These are phyloP conservation scores for Wickerhamomyces chaumierensis DNA, from an alignment of 805 yeast genomes.

Conservation along the genomic window DNA sequence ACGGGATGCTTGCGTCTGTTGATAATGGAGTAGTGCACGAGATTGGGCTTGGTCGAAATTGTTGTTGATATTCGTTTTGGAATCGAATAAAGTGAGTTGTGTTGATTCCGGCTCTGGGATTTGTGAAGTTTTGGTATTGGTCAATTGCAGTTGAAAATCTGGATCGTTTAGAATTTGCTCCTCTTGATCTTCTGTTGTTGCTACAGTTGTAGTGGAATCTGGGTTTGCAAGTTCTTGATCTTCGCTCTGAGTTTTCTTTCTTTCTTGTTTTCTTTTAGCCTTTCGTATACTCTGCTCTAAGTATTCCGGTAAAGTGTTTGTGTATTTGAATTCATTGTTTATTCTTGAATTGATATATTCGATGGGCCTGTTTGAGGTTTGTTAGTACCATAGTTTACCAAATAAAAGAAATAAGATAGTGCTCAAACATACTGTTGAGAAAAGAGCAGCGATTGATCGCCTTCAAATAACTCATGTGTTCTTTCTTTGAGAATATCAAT, in stretches of 20 bases:
- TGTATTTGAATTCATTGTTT: conserved; percentile 18
- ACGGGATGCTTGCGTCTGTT: too few relatives aligned
- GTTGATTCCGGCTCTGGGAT: too few relatives aligned
- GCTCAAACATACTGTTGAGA: not conserved
- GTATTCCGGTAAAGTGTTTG: conserved; percentile 19
- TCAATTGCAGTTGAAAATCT: conserved; percentile 1
- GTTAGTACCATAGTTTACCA: too few relatives aligned
- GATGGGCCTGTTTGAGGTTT: conserved; percentile 11
- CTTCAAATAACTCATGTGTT: too few relatives aligned
- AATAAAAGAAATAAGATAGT: too few relatives aligned
- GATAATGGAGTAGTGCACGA: too few relatives aligned
- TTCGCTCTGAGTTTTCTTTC: conserved; percentile 2
- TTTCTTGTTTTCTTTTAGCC: conserved; percentile 2
- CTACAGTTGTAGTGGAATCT: conserved; percentile 1
- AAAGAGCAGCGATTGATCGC: too few relatives aligned
- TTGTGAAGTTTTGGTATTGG: too few relatives aligned
- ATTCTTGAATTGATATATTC: conserved; percentile 19
- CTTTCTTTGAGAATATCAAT: too few relatives aligned
- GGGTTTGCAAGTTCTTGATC: conserved; percentile 2
- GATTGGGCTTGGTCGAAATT: too few relatives aligned
- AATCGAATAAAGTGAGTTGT: too few relatives aligned
- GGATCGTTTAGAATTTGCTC: conserved; percentile 2
- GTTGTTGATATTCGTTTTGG: too few relatives aligned
- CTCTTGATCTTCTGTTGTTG: not conserved
- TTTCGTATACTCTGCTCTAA: conserved; percentile 18